Percentiles rank a stretch among this genome's conserved stretches.
phyloP scores from a whole-genome alignment of 192 early-diverging fungal genomes.

The Coemansia sp. region DNA sequence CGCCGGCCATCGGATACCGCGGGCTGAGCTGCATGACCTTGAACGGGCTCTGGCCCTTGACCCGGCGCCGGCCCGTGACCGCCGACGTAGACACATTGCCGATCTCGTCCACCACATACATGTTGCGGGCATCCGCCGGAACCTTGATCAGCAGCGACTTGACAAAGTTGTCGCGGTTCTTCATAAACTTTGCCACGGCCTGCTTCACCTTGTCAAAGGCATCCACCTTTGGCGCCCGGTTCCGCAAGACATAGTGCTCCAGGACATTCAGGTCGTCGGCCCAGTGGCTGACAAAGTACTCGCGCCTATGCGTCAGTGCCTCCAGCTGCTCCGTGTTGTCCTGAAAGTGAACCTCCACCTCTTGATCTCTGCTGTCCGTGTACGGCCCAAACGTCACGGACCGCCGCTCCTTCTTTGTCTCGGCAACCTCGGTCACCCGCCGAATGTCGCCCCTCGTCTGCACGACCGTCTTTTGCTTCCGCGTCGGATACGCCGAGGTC shows the following conservation, averaged over 20 bases:
- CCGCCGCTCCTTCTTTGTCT: constrained; percentile 45
- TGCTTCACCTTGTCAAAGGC: constrained; percentile 28
- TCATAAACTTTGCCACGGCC: constrained; percentile 14
- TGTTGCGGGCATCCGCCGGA: constrained; percentile 62
- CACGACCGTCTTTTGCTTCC: constrained; percentile 75
- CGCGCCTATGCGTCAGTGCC: constrained; percentile 26
- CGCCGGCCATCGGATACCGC: constrained; percentile 90
- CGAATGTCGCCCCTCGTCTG: constrained; percentile 17
- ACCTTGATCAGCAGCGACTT: constrained; percentile 46
- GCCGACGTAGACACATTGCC: constrained; percentile 96
- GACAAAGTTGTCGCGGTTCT: constrained; percentile 31
- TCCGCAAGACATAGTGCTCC: constrained; percentile 71
- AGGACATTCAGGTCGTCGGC: constrained; percentile 71
- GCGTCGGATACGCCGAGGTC: constrained; percentile 58
- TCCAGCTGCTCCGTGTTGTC: constrained; percentile 64
- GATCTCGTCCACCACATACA: constrained; percentile 75
- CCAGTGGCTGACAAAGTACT: constrained; percentile 73
- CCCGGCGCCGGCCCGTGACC: constrained; percentile 1
- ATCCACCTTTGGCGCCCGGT: constrained; percentile 33
- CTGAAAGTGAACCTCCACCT: constrained; percentile 57
- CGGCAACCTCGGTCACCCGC: constrained; percentile 10
- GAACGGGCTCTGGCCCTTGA: constrained; percentile 37
- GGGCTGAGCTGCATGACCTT: constrained; percentile 71
- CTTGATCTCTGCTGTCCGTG: constrained; percentile 25
- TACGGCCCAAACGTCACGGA: constrained; percentile 74